Evolutionary conservation across 2,329 filamentous ascomycete genomes (phyloP).

Genomic region (Aureobasidium lini): DNA sequence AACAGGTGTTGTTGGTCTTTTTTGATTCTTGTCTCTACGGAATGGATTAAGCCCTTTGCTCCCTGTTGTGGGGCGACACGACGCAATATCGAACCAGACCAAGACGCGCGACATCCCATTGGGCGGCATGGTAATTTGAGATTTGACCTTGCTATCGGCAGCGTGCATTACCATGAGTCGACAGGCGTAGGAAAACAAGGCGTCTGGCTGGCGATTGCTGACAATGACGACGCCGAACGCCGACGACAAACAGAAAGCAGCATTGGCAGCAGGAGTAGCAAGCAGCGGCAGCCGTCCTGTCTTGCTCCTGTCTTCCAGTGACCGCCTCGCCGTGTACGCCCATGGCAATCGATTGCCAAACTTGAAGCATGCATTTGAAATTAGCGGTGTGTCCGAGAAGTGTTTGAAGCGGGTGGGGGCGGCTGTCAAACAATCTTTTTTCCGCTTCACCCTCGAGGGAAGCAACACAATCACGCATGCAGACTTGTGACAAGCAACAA

Average conservation of each 20-base stretch:
- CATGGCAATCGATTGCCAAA: slow-evolving; percentile 1
- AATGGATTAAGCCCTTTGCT: slow-evolving; percentile 1
- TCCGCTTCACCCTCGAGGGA: slow-evolving; percentile 2
- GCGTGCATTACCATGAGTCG: slow-evolving; percentile 3
- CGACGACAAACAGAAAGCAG: slow-evolving; percentile 9
- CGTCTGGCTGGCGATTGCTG: slow-evolving; percentile 7
- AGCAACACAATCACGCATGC: slow-evolving; percentile 12
- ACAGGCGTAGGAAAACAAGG: slow-evolving; percentile 5
- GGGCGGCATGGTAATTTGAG: background rate
- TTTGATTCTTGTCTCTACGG: background rate
- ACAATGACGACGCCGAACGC: background rate
- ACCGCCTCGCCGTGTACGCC: slow-evolving; percentile 6
- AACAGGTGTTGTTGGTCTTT: slow-evolving; percentile 5
- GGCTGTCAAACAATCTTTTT: slow-evolving; percentile 12
- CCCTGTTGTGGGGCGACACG: background rate
- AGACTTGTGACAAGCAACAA: slow-evolving; percentile 11
- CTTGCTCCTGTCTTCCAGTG: slow-evolving; percentile 3
- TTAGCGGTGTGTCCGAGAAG: slow-evolving; percentile 10
- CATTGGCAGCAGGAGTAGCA: slow-evolving; percentile 1
- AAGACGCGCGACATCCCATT: slow-evolving; percentile 4
- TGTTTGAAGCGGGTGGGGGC: slow-evolving; percentile 12
- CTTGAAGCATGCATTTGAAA: slow-evolving; percentile 9
- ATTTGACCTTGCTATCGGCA: background rate
- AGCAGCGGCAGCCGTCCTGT: slow-evolving; percentile 4
- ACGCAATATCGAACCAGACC: background rate